Base-by-base conservation (phyloP, 805 yeast species). In the Wickerhamiella spandovensis region DNA sequence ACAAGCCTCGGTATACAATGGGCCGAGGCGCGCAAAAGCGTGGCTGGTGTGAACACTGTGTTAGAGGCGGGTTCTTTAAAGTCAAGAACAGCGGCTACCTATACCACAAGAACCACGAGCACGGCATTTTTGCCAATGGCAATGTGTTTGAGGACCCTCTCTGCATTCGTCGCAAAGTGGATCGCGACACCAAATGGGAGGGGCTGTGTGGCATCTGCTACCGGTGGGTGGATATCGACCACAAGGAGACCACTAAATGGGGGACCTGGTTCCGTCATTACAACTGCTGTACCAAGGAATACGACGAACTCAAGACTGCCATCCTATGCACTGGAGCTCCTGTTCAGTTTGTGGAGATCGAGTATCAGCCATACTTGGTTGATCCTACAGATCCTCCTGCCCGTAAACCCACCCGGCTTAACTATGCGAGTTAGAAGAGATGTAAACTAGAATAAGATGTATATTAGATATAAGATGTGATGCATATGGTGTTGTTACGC, bases 211-310 rank as follows among this genome's bases (percentile, higher is more conserved):
- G 61, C 3, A 58, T 58, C 35, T 58, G 61, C 42, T 58, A 56
- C 43, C 56, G 56, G 21, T 58, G 61, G 61, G 51, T 58, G 10
- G 60, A 58, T 23, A 44, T 58, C n/a, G 60, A 58, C 44, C 59
- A 56, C 37, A 54, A 50, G 6, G 55, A 51, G 10, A 18, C 45
- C 18, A 50, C 51, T 21, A 49, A 39, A n/a, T 58, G 61, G 61
- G 60, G 60, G 9, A 58, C 61, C 1, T 58, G 61, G 61, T 58
- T 54, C 48, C 48, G 60, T 12, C 61, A 58, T 48, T 58, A 58
- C 41, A 56, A 56, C 45, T 50, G 50, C 43, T 58, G 61, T 46
- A 53, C 53, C 30, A 54, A 57, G 35, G 61, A 58, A 47, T 58
- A 58, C 42, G 58, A 58, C 24, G 60, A 53, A 28, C 49, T 58